Evolutionary conservation across 768 basidiomycete genomes (phyloP), one percentile per base, ranked within the genome.

Genomic region (Mycena vitilis): DNA sequence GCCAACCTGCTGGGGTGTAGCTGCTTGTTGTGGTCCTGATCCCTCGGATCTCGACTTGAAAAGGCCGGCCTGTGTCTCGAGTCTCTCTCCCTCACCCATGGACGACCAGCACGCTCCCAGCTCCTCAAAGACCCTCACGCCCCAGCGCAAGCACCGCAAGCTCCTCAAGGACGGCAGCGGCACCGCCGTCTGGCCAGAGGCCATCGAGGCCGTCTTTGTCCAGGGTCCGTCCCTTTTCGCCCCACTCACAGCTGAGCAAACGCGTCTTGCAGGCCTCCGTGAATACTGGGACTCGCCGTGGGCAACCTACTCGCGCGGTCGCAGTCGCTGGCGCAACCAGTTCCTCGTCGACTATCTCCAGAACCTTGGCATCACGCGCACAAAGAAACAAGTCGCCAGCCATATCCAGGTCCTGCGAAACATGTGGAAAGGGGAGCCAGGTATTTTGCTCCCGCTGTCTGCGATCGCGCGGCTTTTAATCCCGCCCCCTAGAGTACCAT

Each of bases 371-470:
- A 87, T 95, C 75, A 84, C 85, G 34, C 89, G 93, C 48, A 86
- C 91, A 52, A 94, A 94, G 84, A 94, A 95, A 78, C 93, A 95
- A 78, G 93, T 95, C 71, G 93, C 93, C n/a, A 92, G 91, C 78
- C 93, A 95, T 74, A 92, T 95, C 60, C 93, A 95, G 75, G 93
- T 94, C 63, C 78, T 93, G 62, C 83, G 92, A 58, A 94, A 94
- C 75, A 94, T 94, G 93, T 94, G 92, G 92, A 93, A 93, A 77
- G 93, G 92, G 25, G 88, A 91, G 66, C 85, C 89, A 82, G 90
- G 93, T 91, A 65, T 40, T 82, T 63, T 51, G 60, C 54, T 55
- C 64, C 63, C n/a, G 58, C 38, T 61, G 60, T 45, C 42, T 51
- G 53, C 12, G 59, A 67, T 67, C 60, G 34, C 63, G 11, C 57